Evolutionary conservation across 176 grass and related monocot genomes (phyloP).

Genomic region (Microstegium vimineum): DNA sequence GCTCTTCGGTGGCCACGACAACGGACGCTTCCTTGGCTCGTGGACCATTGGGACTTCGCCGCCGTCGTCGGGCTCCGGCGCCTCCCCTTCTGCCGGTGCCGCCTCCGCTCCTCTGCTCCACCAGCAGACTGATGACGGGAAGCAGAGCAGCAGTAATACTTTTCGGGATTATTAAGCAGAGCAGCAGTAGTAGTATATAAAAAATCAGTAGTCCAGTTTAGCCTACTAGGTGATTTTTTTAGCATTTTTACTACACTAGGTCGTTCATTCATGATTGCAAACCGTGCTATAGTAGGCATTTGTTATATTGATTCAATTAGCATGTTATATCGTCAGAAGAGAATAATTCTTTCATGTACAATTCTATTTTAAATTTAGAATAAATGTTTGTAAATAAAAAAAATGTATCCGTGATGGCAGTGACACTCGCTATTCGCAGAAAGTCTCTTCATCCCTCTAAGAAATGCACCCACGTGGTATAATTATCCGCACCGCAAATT

Average conservation of each 20-base stretch:
- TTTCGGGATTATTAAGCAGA: conserved; percentile 4
- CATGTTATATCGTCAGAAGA: no score
- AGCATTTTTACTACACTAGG: neutral
- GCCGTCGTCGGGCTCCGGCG: neutral
- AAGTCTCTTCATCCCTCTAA: no score
- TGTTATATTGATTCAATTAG: neutral
- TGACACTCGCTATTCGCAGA: no score
- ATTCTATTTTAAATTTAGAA: no score
- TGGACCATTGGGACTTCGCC: conserved; percentile 42
- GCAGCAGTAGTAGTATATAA: neutral
- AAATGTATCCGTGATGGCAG: no score
- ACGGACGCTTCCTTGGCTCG: conserved; percentile 15
- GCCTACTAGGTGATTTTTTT: no score
- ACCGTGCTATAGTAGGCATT: neutral
- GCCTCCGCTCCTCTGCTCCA: conserved; percentile 4
- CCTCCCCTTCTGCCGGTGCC: neutral
- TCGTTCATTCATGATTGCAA: neutral
- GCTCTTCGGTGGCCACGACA: neutral
- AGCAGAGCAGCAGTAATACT: conserved; percentile 6
- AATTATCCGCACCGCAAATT: no score
- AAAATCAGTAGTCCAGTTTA: no score
- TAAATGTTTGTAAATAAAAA: no score
- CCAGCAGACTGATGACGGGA: neutral
- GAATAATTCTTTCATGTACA: no score
- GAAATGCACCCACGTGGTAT: no score